Evolutionary conservation across 208 protist genomes (phyloP), one percentile per base, ranked within the genome.

Genomic region (Trypanosoma rangeli): DNA sequence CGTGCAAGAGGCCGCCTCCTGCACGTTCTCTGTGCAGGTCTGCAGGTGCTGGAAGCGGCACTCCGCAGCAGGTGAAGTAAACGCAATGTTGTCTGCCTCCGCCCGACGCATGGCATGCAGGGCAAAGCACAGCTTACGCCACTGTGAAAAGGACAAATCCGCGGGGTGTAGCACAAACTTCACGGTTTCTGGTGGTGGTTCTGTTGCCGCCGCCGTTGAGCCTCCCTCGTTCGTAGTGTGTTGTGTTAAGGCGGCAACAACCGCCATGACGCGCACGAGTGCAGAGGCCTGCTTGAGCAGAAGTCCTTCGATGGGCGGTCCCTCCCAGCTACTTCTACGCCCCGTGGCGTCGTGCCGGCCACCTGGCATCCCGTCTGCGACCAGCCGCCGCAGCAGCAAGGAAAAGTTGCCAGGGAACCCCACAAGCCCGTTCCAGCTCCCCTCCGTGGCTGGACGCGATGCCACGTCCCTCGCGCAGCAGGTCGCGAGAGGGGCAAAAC

Each of bases 101-200:
- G 42, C 54, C 0, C 4, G 18, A 12, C 44, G 66, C 57, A 71
- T 55, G 9, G 39, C 29, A 57, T 29, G 44, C 9, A 71, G 12
- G 15, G 66, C 66, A 57, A 71, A 71, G 15, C 20, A 39, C 12
- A 71, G 13, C 29, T 71, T 71, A 22, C 66, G 55, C 66, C 66
- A 71, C 15, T 71, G 31, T 31, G 0, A 4, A 26, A 64, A 44
- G 13, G 66, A 71, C 15, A 71, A 3, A 16, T 29, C 46, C 20
- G 66, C 55, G n/a, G 66, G 66, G 26, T 71, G 66, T 22, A 71
- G 31, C 18, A 71, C 31, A 48, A 71, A 71, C 7, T 35, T 12
- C 7, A n/a, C n/a, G n/a, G n/a, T n/a, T n/a, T n/a, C n/a, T n/a
- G n/a, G n/a, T n/a, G n/a, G n/a, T n/a, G 56, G 29, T 44, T 10